Evolutionary conservation across 768 basidiomycete species (phyloP), one percentile per base, ranked within the genome.

Genomic region (Guyanaporus albipodus): DNA sequence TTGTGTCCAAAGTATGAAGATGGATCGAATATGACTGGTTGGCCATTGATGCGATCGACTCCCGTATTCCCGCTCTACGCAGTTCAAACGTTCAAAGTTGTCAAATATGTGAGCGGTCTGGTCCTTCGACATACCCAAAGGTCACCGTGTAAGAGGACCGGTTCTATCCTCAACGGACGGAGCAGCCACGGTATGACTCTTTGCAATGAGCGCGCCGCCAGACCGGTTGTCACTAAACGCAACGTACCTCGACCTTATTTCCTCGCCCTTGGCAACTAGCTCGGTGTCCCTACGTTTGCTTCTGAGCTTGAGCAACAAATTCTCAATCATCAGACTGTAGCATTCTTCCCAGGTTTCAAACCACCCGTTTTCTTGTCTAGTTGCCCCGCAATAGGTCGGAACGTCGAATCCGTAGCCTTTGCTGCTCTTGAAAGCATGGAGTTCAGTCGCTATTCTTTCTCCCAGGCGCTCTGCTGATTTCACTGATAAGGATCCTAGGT

Each of bases 1-100:
- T 83, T 83, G 56, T 90, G 88, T 2, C 88, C 88, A 54, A 77
- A 90, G 58, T 80, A 86, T 4, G 85, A 85, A 3, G 87, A 80
- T 3, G 87, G 86, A 56, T 91, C 87, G 53, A 80, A 90, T 33
- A 90, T 82, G 1, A 87, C 67, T 1, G 88, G 85, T 43, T 79
- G 63, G 5, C 75, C 77, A 6, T 72, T 79, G 19, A 48, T 43
- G 29, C 57, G 60, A 49, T 87, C 82, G 19, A 76, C 70, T 8
- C 88, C 87, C 4, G 74, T 79, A 60, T 89, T 90, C 7, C 87
- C 87, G 48, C 82, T 85, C 87, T 88, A 18, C 21, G 24, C 24
- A 32, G 26, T 32, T 44, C 45, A 38, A 33, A 35, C 29, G 26
- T 32, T 44, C 45, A 38, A 33, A 35, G 42, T 46, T 42, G 39